Evolutionary conservation across 129 eudicot genomes (phyloP).

Genomic region (Dittrichia graveolens): DNA sequence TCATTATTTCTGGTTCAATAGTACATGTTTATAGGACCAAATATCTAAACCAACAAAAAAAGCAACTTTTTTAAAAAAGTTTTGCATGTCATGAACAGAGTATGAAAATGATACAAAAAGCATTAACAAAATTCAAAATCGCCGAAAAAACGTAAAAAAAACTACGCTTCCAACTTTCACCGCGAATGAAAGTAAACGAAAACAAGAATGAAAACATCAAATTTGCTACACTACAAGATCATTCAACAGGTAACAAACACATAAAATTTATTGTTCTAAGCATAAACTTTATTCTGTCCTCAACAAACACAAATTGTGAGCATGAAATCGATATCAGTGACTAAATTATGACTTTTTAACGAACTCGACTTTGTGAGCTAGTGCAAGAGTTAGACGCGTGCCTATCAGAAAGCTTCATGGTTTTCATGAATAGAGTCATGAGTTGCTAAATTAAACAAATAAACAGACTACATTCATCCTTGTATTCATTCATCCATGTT

Average conservation of each 20-base stretch:
- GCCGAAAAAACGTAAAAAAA: no score
- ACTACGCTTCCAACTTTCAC: no score
- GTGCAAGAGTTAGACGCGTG: background rate
- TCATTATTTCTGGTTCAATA: no score
- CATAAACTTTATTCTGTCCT: background rate
- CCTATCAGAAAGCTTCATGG: slow-evolving; percentile 6
- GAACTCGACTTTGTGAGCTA: background rate
- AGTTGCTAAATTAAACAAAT: background rate
- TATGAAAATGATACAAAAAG: no score
- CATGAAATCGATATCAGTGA: slow-evolving; percentile 9
- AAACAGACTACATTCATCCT: slow-evolving; percentile 6
- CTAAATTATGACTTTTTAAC: background rate
- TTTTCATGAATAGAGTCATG: background rate
- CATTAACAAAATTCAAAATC: no score
- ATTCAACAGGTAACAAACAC: background rate
- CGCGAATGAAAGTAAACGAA: no score
- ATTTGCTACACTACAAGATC: no score
- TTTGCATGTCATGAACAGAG: no score
- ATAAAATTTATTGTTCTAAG: background rate
- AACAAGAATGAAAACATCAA: no score
- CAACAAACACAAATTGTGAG: slow-evolving; percentile 14
- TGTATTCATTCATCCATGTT: slow-evolving; percentile 34
- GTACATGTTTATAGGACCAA: no score
- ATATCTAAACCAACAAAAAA: no score
- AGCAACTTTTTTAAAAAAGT: no score